Evolutionary conservation across 106 monocot species (phyloP), one percentile per base, ranked within the genome.

Genomic region (Cymbidium sinense): DNA sequence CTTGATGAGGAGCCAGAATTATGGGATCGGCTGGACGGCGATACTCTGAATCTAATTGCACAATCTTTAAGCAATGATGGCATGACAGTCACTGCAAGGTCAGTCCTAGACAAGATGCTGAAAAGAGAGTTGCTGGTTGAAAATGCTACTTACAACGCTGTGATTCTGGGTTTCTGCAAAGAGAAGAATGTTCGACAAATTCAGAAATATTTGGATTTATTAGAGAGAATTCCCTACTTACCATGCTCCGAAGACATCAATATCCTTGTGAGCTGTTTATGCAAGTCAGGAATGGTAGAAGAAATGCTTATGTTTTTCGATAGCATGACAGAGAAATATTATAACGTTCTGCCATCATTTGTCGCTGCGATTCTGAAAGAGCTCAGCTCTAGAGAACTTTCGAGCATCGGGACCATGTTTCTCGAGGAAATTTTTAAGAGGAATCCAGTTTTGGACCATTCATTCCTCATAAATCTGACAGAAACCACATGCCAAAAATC

Each of bases 51-150:
- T 83, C 55, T 84, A 12, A 74, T 88, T 73, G 35, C 80, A 41
- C 75, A 77, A 69, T 76, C n/a, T n/a, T 80, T 96, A 79, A 79
- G 87, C 81, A 81, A 91, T 27, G 89, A 87, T 64, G 83, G 87
- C 12, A 74, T 84, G 75, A 1, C 74, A 35, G 11, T 25, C 21
- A 52, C 70, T 44, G 95, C 87, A 77, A 84, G 34, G 50, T 65
- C 75, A 33, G 65, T 91, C 87, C 77, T 91, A 25, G 84, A 86
- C 43, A 75, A 37, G 27, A 50, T 90, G 70, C 36, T 83, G 6
- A 80, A 61, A 64, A 86, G 70, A 79, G 73, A 76, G 34, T 75
- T 86, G 27, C 34, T 64, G 35, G 41, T 87, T 62, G 84, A 87
- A 67, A 76, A 50, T 77, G 81, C 89, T 44, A 79, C 84, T 36